Percentiles rank a stretch among this genome's conserved stretches.
phyloP scores from a whole-genome alignment of 129 eudicot species.

The Pseudognaphalium luteoalbum region DNA sequence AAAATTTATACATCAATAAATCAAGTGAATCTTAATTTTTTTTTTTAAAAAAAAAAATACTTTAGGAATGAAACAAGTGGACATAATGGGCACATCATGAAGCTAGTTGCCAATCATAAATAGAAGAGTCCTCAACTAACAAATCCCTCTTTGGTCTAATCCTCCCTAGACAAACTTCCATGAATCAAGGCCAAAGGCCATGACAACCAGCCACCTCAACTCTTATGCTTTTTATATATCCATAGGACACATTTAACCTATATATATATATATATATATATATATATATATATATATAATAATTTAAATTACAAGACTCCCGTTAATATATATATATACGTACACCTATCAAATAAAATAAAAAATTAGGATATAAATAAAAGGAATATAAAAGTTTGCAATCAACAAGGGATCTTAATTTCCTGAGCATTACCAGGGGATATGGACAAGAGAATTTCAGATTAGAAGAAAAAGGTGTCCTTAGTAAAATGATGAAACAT shows the following conservation, averaged over 20 bases:
- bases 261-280: too few relatives aligned
- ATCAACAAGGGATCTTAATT: too few relatives aligned
- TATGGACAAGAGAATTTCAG: too few relatives aligned
- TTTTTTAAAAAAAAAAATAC: background rate
- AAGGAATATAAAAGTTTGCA: too few relatives aligned
- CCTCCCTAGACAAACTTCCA: conserved; percentile 40
- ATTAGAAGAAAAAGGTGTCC: too few relatives aligned
- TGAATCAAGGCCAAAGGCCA: conserved; percentile 35
- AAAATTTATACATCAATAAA: too few relatives aligned
- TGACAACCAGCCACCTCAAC: conserved; percentile 47
- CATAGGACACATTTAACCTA: conserved; percentile 16
- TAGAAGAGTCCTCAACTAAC: conserved; percentile 37
- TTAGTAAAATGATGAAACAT: too few relatives aligned
- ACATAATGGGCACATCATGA: conserved; percentile 28
- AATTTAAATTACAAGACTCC: too few relatives aligned
- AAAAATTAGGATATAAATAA: too few relatives aligned
- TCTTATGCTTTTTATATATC: conserved; percentile 39
- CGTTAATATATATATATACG: conserved; percentile 33
- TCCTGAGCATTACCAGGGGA: too few relatives aligned
- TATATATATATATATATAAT: too few relatives aligned
- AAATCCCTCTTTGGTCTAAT: conserved; percentile 42
- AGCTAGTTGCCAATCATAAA: conserved; percentile 35
- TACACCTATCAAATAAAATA: background rate
- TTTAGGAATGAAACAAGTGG: conserved; percentile 20
- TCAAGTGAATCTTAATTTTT: too few relatives aligned